Evolutionary conservation across 164 flowering plant genomes (phyloP).

Genomic region (Platanus orientalis): DNA sequence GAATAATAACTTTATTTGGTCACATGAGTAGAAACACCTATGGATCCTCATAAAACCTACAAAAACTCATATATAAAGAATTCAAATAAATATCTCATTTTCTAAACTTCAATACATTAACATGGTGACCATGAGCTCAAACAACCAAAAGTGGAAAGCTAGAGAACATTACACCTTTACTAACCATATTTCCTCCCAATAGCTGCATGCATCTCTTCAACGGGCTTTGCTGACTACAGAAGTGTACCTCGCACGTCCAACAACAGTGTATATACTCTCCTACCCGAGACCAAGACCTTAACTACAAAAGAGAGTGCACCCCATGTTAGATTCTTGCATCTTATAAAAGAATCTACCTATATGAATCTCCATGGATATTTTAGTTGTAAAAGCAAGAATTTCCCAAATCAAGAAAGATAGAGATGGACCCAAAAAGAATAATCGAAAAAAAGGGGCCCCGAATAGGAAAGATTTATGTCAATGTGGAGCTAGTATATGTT

Average conservation of each 20-base stretch:
- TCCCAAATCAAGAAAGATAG: background rate
- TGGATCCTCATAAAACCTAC: too few species aligned
- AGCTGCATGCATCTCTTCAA: conserved; percentile 63
- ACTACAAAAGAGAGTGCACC: conserved; percentile 8
- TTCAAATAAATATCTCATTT: too few species aligned
- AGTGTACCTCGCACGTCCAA: conserved; percentile 96
- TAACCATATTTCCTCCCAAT: conserved; percentile 79
- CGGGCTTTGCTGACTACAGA: conserved; percentile 77
- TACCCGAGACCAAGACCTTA: conserved; percentile 19
- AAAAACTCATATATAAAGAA: too few species aligned
- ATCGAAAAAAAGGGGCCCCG: background rate
- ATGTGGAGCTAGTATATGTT: too few species aligned
- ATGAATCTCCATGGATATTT: background rate
- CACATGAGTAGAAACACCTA: too few species aligned
- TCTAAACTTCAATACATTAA: too few species aligned
- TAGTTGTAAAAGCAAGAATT: background rate
- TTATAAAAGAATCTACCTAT: background rate
- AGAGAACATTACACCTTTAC: conserved; percentile 7
- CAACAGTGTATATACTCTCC: conserved; percentile 62
- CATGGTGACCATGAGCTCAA: too few species aligned
- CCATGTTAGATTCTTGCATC: conserved; percentile 5
- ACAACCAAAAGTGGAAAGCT: background rate
- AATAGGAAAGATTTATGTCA: too few species aligned
- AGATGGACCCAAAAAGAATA: background rate
- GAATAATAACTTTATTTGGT: too few species aligned